Evolutionary conservation across 2,329 filamentous ascomycete species (phyloP), one percentile per base, ranked within the genome.

Genomic region (Trichophyton mentagrophytes): DNA sequence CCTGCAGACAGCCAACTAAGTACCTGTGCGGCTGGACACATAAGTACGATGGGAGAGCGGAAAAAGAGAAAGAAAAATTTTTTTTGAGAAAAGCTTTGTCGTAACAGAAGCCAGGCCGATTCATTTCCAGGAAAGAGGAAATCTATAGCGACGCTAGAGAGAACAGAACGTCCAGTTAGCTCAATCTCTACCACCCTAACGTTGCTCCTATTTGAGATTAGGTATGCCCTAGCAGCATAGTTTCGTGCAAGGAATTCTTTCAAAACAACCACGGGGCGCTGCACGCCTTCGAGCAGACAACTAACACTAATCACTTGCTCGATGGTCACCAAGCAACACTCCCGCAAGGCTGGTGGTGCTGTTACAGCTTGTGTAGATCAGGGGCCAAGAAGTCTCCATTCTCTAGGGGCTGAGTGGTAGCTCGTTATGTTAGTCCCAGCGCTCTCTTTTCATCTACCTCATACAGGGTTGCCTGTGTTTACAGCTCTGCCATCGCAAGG

Each of bases 311-410:
- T 17, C n/a, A 44, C 33, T 38, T 38, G 33, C 33, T 38, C 11
- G 33, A 38, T 9, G n/a, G 51, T 13, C 25, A 27, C 30, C 51
- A 17, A 17, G n/a, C 13, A 55, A 27, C 15, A 30, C 27, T 15
- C 27, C 33, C n/a, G 30, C 51, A 55, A 55, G 51, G 51, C 51
- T 55, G 51, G 9, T 33, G 49, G 51, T 36, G 27, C 33, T 55
- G 27, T 55, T 55, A 55, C 51, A 55, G 51, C 15, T 17, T 55
- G 2, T 55, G 51, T 55, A 55, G 51, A 55, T 55, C 51, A 55
- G 51, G 51, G 51, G 51, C 51, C 51, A 55, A 36, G 15, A 15
- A 36, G 27, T 7, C 51, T 55, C 51, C 13, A 15, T 6, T 55
- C 3, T 33, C 13, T 33, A 55, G 15, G 30, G 30, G 25, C 51